These are phyloP conservation scores for Tylopilus sp. DNA, from an alignment of 1,284 basidiomycete species.

Conservation along the genomic window DNA sequence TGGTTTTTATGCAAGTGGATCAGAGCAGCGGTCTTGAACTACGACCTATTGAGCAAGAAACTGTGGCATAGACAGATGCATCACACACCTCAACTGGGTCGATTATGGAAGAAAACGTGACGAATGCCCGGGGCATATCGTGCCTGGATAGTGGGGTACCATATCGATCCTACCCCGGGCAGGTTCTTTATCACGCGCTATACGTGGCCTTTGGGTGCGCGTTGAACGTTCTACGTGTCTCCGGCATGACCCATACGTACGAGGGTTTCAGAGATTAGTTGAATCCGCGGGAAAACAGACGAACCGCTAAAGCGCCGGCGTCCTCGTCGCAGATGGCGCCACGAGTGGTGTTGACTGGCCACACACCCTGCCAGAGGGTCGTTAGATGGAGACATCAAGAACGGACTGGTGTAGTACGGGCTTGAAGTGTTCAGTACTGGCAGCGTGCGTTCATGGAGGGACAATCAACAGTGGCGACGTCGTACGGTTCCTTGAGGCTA, in stretches of 20 bases:
- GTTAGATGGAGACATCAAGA: neutral
- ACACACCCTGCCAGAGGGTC: slow-evolving; percentile 74
- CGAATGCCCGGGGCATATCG: slow-evolving; percentile 49
- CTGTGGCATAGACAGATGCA: no score
- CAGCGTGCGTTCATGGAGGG: slow-evolving; percentile 90
- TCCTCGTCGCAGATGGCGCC: slow-evolving; percentile 92
- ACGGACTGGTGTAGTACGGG: slow-evolving; percentile 45
- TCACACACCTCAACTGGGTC: no score
- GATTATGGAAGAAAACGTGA: no score
- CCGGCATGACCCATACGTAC: slow-evolving; percentile 62
- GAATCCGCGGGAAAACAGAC: neutral
- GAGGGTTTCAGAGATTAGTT: slow-evolving; percentile 67
- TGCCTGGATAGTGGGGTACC: slow-evolving; percentile 88
- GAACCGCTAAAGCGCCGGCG: slow-evolving; percentile 68
- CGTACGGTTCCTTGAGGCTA: slow-evolving; percentile 86
- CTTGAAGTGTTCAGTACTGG: slow-evolving; percentile 93
- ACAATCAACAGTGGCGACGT: slow-evolving; percentile 90
- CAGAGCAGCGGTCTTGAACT: no score
- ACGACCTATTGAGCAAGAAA: no score
- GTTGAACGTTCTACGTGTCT: slow-evolving; percentile 84
- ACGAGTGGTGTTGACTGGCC: slow-evolving; percentile 94
- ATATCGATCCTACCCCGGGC: slow-evolving; percentile 85
- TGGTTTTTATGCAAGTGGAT: no score
- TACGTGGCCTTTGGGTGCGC: slow-evolving; percentile 86
- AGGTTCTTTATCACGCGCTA: slow-evolving; percentile 89